These are phyloP conservation scores for Porphyra umbilicalis DNA, from an alignment of 31 red algal genomes.

Conservation along the genomic window DNA sequence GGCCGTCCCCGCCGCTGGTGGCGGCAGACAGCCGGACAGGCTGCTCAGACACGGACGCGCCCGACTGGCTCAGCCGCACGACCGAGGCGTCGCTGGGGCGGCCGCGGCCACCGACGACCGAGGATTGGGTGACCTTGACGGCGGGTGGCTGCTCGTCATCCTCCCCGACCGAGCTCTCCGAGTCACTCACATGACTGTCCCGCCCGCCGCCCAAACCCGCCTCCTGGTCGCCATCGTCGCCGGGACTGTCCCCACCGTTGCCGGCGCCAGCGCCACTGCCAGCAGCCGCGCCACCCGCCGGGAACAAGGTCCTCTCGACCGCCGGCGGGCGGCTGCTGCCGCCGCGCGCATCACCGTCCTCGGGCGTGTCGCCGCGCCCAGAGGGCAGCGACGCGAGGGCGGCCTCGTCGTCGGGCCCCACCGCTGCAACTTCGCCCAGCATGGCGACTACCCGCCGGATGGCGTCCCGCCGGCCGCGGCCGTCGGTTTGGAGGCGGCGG, in stretches of 20 bases:
- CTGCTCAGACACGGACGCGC: not conserved
- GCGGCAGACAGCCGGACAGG: not conserved
- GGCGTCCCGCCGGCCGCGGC: not conserved
- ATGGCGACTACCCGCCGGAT: not conserved
- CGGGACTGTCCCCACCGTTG: not conserved
- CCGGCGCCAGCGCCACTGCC: not conserved
- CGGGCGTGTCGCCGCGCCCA: not conserved
- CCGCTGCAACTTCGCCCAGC: not conserved
- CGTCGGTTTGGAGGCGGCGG: not conserved
- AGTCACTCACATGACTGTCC: not conserved
- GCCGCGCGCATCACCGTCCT: not conserved
- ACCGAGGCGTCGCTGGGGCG: not conserved
- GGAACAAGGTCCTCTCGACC: not conserved
- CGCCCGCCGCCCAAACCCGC: too few relatives aligned
- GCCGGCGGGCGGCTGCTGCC: not conserved
- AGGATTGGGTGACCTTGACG: not conserved
- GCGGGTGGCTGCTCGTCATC: not conserved
- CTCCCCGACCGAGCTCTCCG: not conserved
- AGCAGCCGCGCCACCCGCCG: not conserved
- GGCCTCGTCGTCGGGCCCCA: not conserved
- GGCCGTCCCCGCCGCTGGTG: not conserved
- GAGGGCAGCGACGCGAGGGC: not conserved
- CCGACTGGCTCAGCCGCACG: not conserved
- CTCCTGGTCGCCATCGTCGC: not conserved
- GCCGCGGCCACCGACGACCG: not conserved